Evolutionary conservation across 2,329 filamentous ascomycete species (phyloP).

Genomic region (Scytalidium lignicola): DNA sequence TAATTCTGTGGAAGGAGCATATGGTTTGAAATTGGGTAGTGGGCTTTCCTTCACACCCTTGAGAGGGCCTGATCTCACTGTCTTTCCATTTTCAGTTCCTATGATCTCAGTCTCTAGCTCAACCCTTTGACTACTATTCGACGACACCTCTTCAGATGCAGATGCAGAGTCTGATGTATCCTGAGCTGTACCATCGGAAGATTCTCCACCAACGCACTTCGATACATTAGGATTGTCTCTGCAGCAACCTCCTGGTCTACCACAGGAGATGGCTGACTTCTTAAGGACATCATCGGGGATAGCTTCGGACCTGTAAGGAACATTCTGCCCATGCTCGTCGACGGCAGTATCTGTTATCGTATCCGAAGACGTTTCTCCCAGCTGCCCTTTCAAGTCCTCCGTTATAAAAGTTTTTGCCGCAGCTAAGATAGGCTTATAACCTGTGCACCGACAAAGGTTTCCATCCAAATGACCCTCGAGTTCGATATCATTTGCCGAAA

Average conservation of each 20-base stretch:
- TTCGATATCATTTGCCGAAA: constrained; percentile 73
- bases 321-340: constrained; percentile 5
- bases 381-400: constrained; percentile 35
- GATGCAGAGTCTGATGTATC: constrained; percentile 6
- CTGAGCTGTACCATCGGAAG: constrained; percentile 1
- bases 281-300: constrained; percentile 6
- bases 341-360: constrained; percentile 40
- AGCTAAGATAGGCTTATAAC: constrained; percentile 86
- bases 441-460: constrained; percentile 89
- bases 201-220: constrained; percentile 58
- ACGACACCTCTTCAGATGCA: constrained; percentile 8
- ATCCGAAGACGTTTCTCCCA: constrained; percentile 59
- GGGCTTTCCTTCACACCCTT: constrained; percentile 6
- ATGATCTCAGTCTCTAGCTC: constrained; percentile 10
- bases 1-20: constrained; percentile 83
- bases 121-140: constrained; percentile 5
- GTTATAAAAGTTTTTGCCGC: constrained; percentile 81
- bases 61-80: constrained; percentile 10
- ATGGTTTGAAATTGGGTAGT: constrained; percentile 64
- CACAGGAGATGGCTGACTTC: constrained; percentile 15
- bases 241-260: constrained; percentile 55
- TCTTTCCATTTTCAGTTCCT: too few relatives aligned
- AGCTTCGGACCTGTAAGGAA: constrained; percentile 17
- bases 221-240: constrained; percentile 59
- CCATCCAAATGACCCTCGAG: constrained; percentile 78